Evolutionary conservation across 371 early-diverging fungal species (phyloP).

Genomic region (Haplosporangium sp.): DNA sequence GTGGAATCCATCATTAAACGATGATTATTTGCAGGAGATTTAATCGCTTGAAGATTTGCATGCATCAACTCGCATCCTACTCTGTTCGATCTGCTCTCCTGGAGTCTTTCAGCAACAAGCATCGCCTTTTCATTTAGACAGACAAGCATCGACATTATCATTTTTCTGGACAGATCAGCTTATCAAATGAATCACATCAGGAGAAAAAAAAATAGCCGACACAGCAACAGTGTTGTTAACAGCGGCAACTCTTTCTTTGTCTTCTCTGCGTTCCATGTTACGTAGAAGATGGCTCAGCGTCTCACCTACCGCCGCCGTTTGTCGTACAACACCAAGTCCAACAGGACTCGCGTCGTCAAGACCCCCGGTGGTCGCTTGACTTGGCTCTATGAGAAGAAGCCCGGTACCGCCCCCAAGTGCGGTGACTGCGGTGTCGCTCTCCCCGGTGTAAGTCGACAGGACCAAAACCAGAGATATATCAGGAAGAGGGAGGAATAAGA

Average conservation of each 20-base stretch:
- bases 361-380: slow-evolving; percentile 97
- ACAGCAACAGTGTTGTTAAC: slow-evolving; percentile 2
- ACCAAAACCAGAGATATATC: background rate
- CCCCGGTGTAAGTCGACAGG: slow-evolving; percentile 81
- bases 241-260: background rate
- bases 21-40: no score
- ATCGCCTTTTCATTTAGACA: no score
- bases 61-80: no score
- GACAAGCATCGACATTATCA: no score
- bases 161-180: no score
- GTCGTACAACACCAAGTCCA: slow-evolving; percentile 99
- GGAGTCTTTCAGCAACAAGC: no score
- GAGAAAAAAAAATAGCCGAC: no score
- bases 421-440: slow-evolving; percentile 96
- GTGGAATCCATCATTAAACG: no score
- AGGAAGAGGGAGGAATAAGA: background rate
- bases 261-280: background rate
- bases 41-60: no score
- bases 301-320: slow-evolving; percentile 97
- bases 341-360: slow-evolving; percentile 96
- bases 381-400: slow-evolving; percentile 94
- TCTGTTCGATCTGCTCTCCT: no score
- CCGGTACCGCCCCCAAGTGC: slow-evolving; percentile 92
- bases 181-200: no score
- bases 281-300: slow-evolving; percentile 85